Base-by-base conservation (phyloP, 75 land plant genomes). In the Pinus tabuliformis region DNA sequence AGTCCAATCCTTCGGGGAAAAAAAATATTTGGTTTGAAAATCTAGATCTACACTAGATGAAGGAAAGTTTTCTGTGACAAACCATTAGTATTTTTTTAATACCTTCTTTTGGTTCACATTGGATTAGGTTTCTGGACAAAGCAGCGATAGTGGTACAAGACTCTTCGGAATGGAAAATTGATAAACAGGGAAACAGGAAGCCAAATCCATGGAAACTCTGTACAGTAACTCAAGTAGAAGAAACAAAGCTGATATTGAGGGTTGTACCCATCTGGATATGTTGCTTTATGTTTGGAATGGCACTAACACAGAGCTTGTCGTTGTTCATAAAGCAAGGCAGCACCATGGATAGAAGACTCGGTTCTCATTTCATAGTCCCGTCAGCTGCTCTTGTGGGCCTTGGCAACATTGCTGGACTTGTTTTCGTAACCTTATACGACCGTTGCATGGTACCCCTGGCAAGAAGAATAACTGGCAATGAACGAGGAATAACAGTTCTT, bases 161-260 rank as follows among this genome's bases (percentile, higher is more conserved):
- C 3, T 28, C 8, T 26, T 63, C 18, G 20, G 56, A 61, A 36
- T 73, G 49, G 26, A 62, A 56, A 30, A 75, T 49, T 15, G 15
- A 24, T 22, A 39, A 52, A 71, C 4, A 39, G 54, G 54, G 21
- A 71, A 71, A 22, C 73, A 71, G 33, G 33, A 30, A 45, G 73
- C 80, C 12, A 33, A 65, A 36, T 36, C 42, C 70, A 37, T 81
- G 86, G 86, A 81, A 62, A 80, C 21, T 84, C 13, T 84, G 84
- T 76, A 77, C 84, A n/a, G 86, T 84, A 57, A 81, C 86, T 57
- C 84, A 84, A 64, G 84, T 84, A 20, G 86, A 84, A 73, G 86
- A 84, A 73, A 77, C 82, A 56, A 84, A 84, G 61, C 73, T 77
- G 5, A 33, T 84, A 54, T n/a, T 81, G 12, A 78, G 76, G 36